These are phyloP conservation scores for Ilyonectria robusta DNA, from an alignment of 2,329 filamentous ascomycete genomes.

Conservation along the genomic window DNA sequence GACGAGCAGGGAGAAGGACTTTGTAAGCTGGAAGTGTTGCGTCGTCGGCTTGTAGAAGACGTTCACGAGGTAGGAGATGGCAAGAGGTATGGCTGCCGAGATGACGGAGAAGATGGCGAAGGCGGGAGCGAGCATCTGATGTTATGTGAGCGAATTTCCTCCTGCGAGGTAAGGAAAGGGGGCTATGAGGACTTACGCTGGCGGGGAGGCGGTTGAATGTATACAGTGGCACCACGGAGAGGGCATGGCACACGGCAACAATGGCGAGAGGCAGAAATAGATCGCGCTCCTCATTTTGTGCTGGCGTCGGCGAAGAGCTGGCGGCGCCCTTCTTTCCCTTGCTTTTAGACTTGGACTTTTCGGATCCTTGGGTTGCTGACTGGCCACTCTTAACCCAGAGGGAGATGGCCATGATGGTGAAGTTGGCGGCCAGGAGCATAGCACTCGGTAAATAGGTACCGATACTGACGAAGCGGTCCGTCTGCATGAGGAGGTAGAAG, in stretches of 20 bases:
- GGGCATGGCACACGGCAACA: slow-evolving; percentile 80
- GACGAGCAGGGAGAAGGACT: slow-evolving; percentile 92
- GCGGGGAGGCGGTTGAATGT: slow-evolving; percentile 84
- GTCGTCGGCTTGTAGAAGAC: slow-evolving; percentile 66
- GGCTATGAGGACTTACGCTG: slow-evolving; percentile 65
- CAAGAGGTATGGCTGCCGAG: slow-evolving; percentile 69
- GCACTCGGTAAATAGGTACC: slow-evolving; percentile 97
- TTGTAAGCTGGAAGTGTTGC: slow-evolving; percentile 84
- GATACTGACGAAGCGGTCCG: slow-evolving; percentile 95
- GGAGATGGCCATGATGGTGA: slow-evolving; percentile 94
- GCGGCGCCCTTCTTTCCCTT: slow-evolving; percentile 50
- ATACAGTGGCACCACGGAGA: slow-evolving; percentile 86
- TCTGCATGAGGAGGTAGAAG: slow-evolving; percentile 95
- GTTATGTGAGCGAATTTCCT: slow-evolving; percentile 18
- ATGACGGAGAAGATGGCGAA: slow-evolving; percentile 71
- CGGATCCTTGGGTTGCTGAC: slow-evolving; percentile 42
- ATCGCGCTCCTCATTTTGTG: slow-evolving; percentile 69
- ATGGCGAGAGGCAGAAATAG: slow-evolving; percentile 81
- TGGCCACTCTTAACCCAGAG: slow-evolving; percentile 93
- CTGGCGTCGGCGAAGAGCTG: slow-evolving; percentile 36
- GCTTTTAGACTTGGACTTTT: slow-evolving; percentile 27
- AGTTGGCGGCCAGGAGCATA: slow-evolving; percentile 96
- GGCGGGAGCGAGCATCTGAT: slow-evolving; percentile 70
- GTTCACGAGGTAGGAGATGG: slow-evolving; percentile 70
- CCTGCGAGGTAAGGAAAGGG: background rate